phyloP scores from a whole-genome alignment of 1,284 basidiomycete species.

The Termitomyces sp. region DNA sequence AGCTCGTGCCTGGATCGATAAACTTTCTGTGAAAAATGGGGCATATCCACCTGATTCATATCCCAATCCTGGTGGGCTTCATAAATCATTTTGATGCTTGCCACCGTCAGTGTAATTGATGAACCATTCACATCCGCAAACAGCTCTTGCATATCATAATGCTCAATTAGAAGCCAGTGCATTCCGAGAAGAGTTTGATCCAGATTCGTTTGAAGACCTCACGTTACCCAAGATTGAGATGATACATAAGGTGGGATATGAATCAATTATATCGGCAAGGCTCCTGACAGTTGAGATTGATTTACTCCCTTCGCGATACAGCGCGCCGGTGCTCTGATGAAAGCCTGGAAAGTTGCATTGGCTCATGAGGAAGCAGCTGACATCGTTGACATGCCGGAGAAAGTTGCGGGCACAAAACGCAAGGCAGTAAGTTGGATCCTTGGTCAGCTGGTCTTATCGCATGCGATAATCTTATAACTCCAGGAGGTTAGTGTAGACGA shows the following conservation, averaged over 20 bases:
- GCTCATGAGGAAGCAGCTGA: slow-evolving; percentile 60
- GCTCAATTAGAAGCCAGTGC: slow-evolving; percentile 88
- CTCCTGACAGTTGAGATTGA: background rate
- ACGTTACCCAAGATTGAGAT: slow-evolving; percentile 74
- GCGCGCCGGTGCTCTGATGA: slow-evolving; percentile 73
- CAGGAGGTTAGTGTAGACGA: slow-evolving; percentile 60
- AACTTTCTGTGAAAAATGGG: slow-evolving; percentile 73
- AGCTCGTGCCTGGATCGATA: slow-evolving; percentile 75
- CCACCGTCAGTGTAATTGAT: slow-evolving; percentile 1
- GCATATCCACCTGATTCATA: slow-evolving; percentile 85
- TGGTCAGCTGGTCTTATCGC: slow-evolving; percentile 8
- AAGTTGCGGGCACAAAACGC: slow-evolving; percentile 50
- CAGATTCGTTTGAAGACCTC: slow-evolving; percentile 70
- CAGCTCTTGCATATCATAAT: slow-evolving; percentile 82
- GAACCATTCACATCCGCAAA: slow-evolving; percentile 2
- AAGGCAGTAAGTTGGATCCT: slow-evolving; percentile 51
- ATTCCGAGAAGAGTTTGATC: slow-evolving; percentile 83
- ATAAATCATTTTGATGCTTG: slow-evolving; percentile 8
- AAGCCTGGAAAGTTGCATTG: slow-evolving; percentile 70
- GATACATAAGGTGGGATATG: slow-evolving; percentile 68
- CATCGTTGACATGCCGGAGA: slow-evolving; percentile 32
- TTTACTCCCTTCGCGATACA: slow-evolving; percentile 25
- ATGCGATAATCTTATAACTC: slow-evolving; percentile 1
- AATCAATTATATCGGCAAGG: background rate
- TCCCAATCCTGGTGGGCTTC: slow-evolving; percentile 80